Evolutionary conservation across 1,284 basidiomycete genomes (phyloP).

Genomic region (Xanthoconium separans): DNA sequence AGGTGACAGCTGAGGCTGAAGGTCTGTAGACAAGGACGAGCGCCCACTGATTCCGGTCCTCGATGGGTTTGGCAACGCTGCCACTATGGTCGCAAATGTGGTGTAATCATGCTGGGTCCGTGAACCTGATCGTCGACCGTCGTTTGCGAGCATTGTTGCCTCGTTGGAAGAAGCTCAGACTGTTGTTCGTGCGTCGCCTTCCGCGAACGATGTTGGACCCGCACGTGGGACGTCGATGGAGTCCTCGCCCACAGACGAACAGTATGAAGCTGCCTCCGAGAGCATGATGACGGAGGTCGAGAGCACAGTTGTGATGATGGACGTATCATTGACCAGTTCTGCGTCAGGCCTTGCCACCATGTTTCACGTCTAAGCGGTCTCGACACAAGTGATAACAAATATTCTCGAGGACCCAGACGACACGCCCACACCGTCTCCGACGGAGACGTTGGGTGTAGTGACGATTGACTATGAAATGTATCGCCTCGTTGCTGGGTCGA

Average conservation of each 20-base stretch:
- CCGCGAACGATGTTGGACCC: not conserved
- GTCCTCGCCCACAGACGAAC: conserved; percentile 26
- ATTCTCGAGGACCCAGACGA: conserved; percentile 30
- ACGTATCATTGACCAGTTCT: conserved; percentile 22
- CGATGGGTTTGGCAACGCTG: conserved; percentile 22
- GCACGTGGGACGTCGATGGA: conserved; percentile 5
- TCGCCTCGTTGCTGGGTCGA: conserved; percentile 45
- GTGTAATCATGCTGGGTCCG: conserved; percentile 51
- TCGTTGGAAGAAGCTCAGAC: conserved; percentile 38
- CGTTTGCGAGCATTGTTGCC: conserved; percentile 45
- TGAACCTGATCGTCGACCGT: conserved; percentile 44
- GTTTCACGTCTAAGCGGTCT: not conserved
- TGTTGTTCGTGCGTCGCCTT: not conserved
- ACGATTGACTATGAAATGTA: conserved; percentile 61
- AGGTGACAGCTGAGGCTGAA: not conserved
- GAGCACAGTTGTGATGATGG: conserved; percentile 12
- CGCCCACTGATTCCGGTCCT: conserved; percentile 49
- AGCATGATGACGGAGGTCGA: conserved; percentile 20
- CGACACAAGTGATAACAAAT: conserved; percentile 28
- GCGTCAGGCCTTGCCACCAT: not conserved
- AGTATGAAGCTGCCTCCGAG: conserved; percentile 27
- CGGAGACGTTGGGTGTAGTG: conserved; percentile 44
- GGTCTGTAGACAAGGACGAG: conserved; percentile 48
- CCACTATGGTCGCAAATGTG: conserved; percentile 35
- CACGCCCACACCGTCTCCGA: conserved; percentile 47